These are phyloP conservation scores for Amauroascus niger DNA, from an alignment of 2,329 filamentous ascomycete species.

Conservation along the genomic window DNA sequence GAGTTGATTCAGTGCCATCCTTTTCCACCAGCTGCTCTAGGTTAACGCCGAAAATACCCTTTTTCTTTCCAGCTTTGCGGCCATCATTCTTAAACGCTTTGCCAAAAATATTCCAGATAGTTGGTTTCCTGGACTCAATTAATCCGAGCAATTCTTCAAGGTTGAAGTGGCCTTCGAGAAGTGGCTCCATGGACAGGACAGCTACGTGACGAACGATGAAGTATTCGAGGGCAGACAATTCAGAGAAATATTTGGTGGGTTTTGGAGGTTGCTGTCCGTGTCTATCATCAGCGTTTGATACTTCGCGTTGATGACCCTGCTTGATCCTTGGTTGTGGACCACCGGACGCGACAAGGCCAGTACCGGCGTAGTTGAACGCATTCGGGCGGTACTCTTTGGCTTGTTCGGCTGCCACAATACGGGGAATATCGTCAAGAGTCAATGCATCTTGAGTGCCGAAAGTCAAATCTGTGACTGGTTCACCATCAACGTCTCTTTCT, in stretches of 20 bases:
- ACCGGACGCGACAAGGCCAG: slow-evolving; percentile 52
- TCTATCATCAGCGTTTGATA: slow-evolving; percentile 47
- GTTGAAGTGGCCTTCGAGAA: slow-evolving; percentile 83
- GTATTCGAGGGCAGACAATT: slow-evolving; percentile 88
- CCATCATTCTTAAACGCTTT: slow-evolving; percentile 84
- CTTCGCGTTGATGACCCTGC: slow-evolving; percentile 58
- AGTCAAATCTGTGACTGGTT: slow-evolving; percentile 65
- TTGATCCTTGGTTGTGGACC: slow-evolving; percentile 57
- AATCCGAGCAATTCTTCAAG: slow-evolving; percentile 84
- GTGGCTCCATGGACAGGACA: slow-evolving; percentile 85
- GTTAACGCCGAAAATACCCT: slow-evolving; percentile 84
- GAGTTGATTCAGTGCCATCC: slow-evolving; percentile 93
- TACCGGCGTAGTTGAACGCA: slow-evolving; percentile 64
- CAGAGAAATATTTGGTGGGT: slow-evolving; percentile 83
- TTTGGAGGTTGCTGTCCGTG: slow-evolving; percentile 41
- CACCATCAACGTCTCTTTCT: slow-evolving; percentile 60
- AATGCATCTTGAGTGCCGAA: slow-evolving; percentile 86
- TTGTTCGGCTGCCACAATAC: slow-evolving; percentile 91
- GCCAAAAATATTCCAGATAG: slow-evolving; percentile 96
- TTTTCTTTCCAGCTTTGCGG: slow-evolving; percentile 68
- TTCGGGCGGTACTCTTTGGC: slow-evolving; percentile 80
- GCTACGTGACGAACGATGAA: slow-evolving; percentile 95
- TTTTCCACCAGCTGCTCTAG: slow-evolving; percentile 83
- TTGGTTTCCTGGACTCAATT: slow-evolving; percentile 86
- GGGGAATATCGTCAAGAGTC: slow-evolving; percentile 88